Evolutionary conservation across 2,329 filamentous ascomycete species (phyloP), one percentile per base, ranked within the genome.

Genomic region (Xylariales sp.): DNA sequence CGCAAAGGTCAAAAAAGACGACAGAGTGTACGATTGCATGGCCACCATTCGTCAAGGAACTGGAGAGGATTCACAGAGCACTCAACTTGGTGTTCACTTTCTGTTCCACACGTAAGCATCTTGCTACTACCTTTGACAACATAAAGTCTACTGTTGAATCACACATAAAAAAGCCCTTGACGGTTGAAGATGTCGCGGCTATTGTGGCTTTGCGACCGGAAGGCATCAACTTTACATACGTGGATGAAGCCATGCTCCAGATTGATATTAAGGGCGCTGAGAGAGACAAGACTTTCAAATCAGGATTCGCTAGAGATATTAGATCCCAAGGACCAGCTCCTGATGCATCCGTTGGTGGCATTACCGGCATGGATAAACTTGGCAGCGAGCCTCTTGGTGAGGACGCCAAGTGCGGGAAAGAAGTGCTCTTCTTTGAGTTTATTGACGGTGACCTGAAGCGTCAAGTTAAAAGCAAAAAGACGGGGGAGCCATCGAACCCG

Each of bases 41-140:
- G 89, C 89, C 90, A 1, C 72, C 78, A 2, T 69, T 75, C 31
- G 87, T 97, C 59, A 83, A 78, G 40, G 68, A 71, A 29, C 72
- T 97, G 7, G 80, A 84, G 18, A 81, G 83, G 57, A 85, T 83
- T 0, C 86, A 97, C 57, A 78, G 81, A 43, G 91, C 93, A 2
- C 66, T 98, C 42, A 98, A 95, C 51, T 66, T 97, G 2, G 88
- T 97, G 1, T 95, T 88, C 52, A 97, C 93, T 0, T 97, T 98
- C 56, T 95, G 88, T 65, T 93, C 83, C 56, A 91, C 91, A 1
- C 81, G 93, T 31, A 96, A 95, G 57, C 87, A 97, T 52, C 74
- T 97, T 19, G 82, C 87, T 1, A 97, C 93, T 0, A 96, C 91
- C 0, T 88, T 96, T 48, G 85, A 93, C 13, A 95, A 85, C 5